A percentile compares a stretch with the other conserved stretches of the same genome.
Conservation (phyloP, 106 monocot species). For the Xerophyta viscosa region DNA sequence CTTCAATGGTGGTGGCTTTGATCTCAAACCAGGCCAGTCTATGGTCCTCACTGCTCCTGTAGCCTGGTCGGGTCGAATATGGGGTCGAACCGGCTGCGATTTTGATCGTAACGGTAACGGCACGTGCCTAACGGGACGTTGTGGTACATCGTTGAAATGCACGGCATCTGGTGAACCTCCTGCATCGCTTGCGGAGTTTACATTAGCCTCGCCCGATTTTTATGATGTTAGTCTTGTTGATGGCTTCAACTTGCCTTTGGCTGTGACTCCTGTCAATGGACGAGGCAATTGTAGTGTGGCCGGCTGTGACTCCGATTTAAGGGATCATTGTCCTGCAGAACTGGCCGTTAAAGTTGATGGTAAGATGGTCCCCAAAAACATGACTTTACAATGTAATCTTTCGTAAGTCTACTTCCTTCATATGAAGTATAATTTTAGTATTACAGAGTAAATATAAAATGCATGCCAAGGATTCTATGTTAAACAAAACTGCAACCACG, state of each 20-base stretch:
- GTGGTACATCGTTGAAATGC: slow-evolving; percentile 59
- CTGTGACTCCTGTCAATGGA: slow-evolving; percentile 54
- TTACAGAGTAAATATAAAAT: too few species aligned
- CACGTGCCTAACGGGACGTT: slow-evolving; percentile 56
- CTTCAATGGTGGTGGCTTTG: slow-evolving; percentile 69
- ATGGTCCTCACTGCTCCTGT: slow-evolving; percentile 54
- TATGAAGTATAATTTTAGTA: too few species aligned
- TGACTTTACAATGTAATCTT: too few species aligned
- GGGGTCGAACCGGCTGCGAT: slow-evolving; percentile 81
- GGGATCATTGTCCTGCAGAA: slow-evolving; percentile 51
- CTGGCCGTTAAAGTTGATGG: slow-evolving; percentile 40
- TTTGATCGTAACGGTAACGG: slow-evolving; percentile 61
- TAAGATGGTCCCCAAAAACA: too few species aligned
- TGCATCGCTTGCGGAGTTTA: slow-evolving; percentile 75
- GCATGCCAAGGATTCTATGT: too few species aligned
- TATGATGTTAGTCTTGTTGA: slow-evolving; percentile 97
- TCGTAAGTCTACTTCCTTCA: too few species aligned
- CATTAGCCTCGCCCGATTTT: slow-evolving; percentile 51
- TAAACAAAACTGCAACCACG: too few species aligned
- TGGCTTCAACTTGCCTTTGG: slow-evolving; percentile 79
- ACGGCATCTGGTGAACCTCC: slow-evolving; percentile 53
- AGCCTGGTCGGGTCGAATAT: slow-evolving; percentile 84
- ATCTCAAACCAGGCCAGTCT: slow-evolving; percentile 52
- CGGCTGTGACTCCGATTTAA: slow-evolving; percentile 63
- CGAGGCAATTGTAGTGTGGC: slow-evolving; percentile 52